Conservation (phyloP, 495 filamentous ascomycete genomes). For the Aspergillus hancockii region DNA sequence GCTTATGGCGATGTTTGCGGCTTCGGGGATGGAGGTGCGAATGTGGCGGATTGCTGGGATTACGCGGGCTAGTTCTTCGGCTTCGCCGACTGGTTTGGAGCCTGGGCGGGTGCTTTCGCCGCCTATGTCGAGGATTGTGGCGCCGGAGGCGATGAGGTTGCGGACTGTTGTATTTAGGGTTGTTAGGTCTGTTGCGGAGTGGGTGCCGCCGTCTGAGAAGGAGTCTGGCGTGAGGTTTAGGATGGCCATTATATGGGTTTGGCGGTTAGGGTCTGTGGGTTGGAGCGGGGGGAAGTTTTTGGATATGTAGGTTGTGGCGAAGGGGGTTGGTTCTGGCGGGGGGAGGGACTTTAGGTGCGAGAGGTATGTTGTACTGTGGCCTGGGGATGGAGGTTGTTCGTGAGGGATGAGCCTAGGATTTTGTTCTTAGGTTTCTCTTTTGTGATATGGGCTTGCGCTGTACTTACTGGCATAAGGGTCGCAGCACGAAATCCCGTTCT, state of each 20-base stretch:
- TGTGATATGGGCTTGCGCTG: background rate
- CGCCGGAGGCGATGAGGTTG: slow-evolving; percentile 63
- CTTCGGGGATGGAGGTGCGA: slow-evolving; percentile 61
- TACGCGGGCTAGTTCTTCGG: slow-evolving; percentile 77
- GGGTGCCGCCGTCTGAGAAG: slow-evolving; percentile 85
- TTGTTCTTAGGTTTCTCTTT: slow-evolving; percentile 12
- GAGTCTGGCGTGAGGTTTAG: slow-evolving; percentile 96
- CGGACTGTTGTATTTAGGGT: slow-evolving; percentile 52
- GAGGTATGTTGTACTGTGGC: slow-evolving; percentile 39
- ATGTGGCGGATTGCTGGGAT: slow-evolving; percentile 76
- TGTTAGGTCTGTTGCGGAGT: slow-evolving; percentile 44
- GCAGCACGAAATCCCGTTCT: slow-evolving; percentile 91
- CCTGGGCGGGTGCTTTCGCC: slow-evolving; percentile 88
- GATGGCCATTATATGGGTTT: slow-evolving; percentile 88
- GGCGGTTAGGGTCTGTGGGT: slow-evolving; percentile 61
- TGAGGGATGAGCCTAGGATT: slow-evolving; percentile 61
- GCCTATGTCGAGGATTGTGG: slow-evolving; percentile 87
- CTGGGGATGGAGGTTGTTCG: slow-evolving; percentile 47
- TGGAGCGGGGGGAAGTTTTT: slow-evolving; percentile 58
- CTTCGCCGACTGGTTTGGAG: slow-evolving; percentile 60
- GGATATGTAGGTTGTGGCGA: slow-evolving; percentile 72
- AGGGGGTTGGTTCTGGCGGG: slow-evolving; percentile 47
- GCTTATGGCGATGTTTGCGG: slow-evolving; percentile 66
- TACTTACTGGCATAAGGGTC: slow-evolving; percentile 80
- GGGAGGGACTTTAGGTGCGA: slow-evolving; percentile 66